Percentiles rank a stretch among this genome's conserved stretches.
phyloP scores from a whole-genome alignment of 345 rosid genomes.

The Rubroshorea leprosula region DNA sequence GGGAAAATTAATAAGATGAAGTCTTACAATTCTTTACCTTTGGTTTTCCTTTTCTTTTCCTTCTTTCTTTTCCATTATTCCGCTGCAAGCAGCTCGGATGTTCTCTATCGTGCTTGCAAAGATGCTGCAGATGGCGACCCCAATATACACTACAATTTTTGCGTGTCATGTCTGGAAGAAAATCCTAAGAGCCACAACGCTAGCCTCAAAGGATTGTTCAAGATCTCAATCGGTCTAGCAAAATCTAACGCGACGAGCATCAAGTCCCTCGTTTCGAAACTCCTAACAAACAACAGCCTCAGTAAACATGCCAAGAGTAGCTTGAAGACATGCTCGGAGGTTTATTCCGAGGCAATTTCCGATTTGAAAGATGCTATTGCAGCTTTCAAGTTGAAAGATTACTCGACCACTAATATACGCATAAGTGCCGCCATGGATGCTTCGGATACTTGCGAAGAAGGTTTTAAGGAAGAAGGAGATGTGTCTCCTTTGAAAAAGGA shows the following conservation, averaged over 20 bases:
- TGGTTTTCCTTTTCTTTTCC: background rate
- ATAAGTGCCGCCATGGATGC: conserved; percentile 41
- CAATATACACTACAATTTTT: conserved; percentile 19
- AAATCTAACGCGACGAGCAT: conserved; percentile 23
- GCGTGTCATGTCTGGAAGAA: conserved; percentile 23
- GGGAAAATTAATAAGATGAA: background rate
- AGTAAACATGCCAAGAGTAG: conserved; percentile 13
- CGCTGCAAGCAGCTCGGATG: background rate
- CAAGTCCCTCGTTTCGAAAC: conserved; percentile 9
- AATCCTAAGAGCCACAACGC: conserved; percentile 22
- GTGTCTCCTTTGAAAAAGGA: conserved; percentile 24
- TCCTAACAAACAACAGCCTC: conserved; percentile 9
- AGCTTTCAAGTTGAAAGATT: conserved; percentile 18
- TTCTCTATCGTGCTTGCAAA: background rate
- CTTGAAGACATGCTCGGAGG: conserved; percentile 28
- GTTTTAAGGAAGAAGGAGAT: conserved; percentile 26
- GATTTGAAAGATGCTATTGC: conserved; percentile 19
- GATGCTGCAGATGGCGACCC: background rate
- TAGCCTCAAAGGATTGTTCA: conserved; percentile 19
- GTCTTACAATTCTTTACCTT: background rate
- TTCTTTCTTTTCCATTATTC: background rate
- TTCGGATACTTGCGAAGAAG: conserved; percentile 35
- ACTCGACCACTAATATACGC: conserved; percentile 16
- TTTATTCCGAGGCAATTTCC: conserved; percentile 23
- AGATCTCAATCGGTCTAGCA: conserved; percentile 17